Percentiles rank a stretch among this genome's conserved stretches.
Conservation (phyloP, 2,329 filamentous ascomycete genomes). For the Ceratocystis papillata region DNA sequence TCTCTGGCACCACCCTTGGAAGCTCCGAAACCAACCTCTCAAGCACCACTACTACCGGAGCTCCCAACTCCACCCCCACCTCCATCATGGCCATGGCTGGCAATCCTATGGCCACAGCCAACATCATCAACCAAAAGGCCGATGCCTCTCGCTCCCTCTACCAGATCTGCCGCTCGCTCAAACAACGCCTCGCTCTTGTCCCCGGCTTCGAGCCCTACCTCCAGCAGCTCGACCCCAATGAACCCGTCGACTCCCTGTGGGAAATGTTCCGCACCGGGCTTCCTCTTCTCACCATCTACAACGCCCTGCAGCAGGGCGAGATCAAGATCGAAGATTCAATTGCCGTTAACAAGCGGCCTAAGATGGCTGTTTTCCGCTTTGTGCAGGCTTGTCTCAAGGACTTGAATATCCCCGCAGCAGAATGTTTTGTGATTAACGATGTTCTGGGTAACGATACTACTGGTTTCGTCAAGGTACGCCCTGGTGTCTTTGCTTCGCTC, state of each 20-base stretch:
- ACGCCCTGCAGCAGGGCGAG: constrained; percentile 61
- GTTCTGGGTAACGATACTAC: constrained; percentile 90
- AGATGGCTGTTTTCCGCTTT: constrained; percentile 85
- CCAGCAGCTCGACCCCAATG: constrained; percentile 56
- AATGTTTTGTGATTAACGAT: constrained; percentile 87
- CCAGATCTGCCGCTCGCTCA: constrained; percentile 82
- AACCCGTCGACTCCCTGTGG: constrained; percentile 86
- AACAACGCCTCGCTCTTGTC: constrained; percentile 69
- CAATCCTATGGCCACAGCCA: constrained; percentile 65
- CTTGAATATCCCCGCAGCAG: constrained; percentile 63
- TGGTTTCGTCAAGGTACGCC: constrained; percentile 79
- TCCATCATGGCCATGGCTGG: constrained; percentile 39
- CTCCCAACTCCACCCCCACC: constrained; percentile 7
- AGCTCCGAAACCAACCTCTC: constrained; percentile 44
- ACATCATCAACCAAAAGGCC: constrained; percentile 95
- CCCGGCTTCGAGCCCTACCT: constrained; percentile 71
- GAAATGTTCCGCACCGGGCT: constrained; percentile 71
- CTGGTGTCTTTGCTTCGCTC: background rate
- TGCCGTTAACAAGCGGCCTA: constrained; percentile 64
- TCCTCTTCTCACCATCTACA: constrained; percentile 81
- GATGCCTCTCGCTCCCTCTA: constrained; percentile 87
- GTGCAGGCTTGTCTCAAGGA: constrained; percentile 79
- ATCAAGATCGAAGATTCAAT: constrained; percentile 55
- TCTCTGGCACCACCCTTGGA: constrained; percentile 50
- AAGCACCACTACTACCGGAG: constrained; percentile 29